phyloP scores from a whole-genome alignment of 73 alveolate species.

The Paramecium biaurelia region DNA sequence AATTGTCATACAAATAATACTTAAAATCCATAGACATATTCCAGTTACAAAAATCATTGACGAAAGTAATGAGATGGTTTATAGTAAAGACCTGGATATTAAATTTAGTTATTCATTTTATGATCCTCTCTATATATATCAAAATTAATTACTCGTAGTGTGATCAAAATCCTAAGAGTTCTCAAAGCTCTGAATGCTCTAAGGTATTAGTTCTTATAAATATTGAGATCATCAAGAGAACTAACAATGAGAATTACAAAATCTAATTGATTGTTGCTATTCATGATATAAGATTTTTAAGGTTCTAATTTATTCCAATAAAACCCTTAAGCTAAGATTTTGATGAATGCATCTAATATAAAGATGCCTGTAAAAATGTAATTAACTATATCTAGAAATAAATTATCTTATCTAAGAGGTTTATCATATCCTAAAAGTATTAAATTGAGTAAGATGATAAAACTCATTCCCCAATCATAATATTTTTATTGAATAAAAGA shows the following conservation, averaged over 20 bases:
- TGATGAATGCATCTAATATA: not conserved
- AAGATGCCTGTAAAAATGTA: not conserved
- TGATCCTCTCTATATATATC: not conserved
- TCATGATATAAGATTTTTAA: not conserved
- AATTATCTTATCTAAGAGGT: not conserved
- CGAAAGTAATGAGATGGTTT: not conserved
- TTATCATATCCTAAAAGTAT: not conserved
- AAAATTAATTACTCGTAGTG: not conserved
- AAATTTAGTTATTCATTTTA: not conserved
- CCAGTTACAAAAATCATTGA: constrained; percentile 29
- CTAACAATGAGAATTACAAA: not conserved
- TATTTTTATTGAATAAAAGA: not conserved
- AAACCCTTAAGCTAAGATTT: not conserved
- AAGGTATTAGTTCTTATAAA: not conserved
- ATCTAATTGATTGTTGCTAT: not conserved
- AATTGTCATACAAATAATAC: not conserved
- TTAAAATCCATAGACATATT: not conserved
- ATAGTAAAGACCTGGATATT: not conserved
- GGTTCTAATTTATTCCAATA: not conserved
- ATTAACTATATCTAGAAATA: not conserved
- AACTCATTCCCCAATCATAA: not conserved
- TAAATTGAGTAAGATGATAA: not conserved
- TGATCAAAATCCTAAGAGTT: not conserved
- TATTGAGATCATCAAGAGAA: not conserved
- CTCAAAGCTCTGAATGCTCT: not conserved